Conservation (phyloP, 352 stramenopile genomes). For the Globisporangium cederbergense region DNA sequence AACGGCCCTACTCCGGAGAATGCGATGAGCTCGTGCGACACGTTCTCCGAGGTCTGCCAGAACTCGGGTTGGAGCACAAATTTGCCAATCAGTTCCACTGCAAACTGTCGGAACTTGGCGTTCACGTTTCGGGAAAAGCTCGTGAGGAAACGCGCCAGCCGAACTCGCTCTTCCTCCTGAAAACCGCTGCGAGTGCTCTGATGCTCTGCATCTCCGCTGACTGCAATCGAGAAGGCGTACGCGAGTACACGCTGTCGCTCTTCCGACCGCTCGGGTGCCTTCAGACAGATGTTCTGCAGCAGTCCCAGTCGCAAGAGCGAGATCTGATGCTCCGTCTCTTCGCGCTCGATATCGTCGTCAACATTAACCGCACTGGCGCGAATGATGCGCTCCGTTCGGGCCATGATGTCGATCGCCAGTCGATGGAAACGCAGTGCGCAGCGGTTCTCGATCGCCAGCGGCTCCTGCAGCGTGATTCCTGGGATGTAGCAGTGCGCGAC, state of each 20-base stretch:
- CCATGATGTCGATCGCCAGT: constrained; percentile 49
- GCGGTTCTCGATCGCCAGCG: constrained; percentile 42
- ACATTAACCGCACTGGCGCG: constrained; percentile 8
- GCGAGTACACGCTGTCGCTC: constrained; percentile 63
- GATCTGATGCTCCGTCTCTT: constrained; percentile 29
- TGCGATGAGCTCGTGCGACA: constrained; percentile 31
- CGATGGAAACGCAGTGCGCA: constrained; percentile 66
- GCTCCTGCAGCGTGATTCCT: constrained; percentile 66
- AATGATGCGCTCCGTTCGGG: constrained; percentile 28
- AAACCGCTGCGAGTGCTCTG: constrained; percentile 22
- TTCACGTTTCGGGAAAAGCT: constrained; percentile 77
- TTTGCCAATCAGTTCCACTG: constrained; percentile 67
- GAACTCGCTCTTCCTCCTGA: constrained; percentile 50
- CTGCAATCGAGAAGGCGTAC: constrained; percentile 44
- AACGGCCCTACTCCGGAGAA: constrained; percentile 57
- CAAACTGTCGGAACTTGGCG: constrained; percentile 79
- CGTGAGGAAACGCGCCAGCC: constrained; percentile 59
- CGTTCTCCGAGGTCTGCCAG: constrained; percentile 35
- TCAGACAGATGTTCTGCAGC: constrained; percentile 76
- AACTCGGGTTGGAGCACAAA: constrained; percentile 56
- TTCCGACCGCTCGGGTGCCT: constrained; percentile 65
- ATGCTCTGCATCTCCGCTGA: constrained; percentile 20
- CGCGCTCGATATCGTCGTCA: constrained; percentile 25
- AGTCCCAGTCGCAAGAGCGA: constrained; percentile 53
- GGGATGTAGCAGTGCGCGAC: constrained; percentile 75